Evolutionary conservation across 257 asterid genomes (phyloP), one percentile per base, ranked within the genome.

Genomic region (Primulina tabacum): DNA sequence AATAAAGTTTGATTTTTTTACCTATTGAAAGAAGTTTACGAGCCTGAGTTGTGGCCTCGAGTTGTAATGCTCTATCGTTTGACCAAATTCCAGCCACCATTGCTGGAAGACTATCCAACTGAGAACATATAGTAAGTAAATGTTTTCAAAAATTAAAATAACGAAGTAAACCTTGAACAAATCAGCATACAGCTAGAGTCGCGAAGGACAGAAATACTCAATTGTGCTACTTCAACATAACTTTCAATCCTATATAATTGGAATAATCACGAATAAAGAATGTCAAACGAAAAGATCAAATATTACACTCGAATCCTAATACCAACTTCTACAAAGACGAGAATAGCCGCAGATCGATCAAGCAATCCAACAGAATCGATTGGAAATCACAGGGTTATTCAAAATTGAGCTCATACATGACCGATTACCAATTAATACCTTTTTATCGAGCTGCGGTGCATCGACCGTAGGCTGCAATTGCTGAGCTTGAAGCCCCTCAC

Each of bases 1-100:
- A 8, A 69, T 6, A 37, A 47, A 50, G 6, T 57, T 62, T 28
- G 57, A 64, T 3, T 14, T 21, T 24, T 9, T 33, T 72, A 78
- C 98, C 98, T 73, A 92, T 92, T 21, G 98, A 92, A 59, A 92
- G 98, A 74, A 92, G 88, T 85, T 92, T 92, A 60, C 98, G 90
- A 75, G 90, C 90, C 81, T 92, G 96, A 57, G 98, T 92, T 33
- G 97, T 89, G 67, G 87, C 87, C 77, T 92, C 98, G 14, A 92
- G 88, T 71, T 89, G 96, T 78, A 81, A 77, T 24, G 65, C 76
- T 66, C 77, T 79, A 67, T 92, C 98, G 73, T 72, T 81, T 4
- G 98, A 89, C 89, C 89, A 84, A 65, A 89, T 85, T 16, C 95
- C 97, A 69, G 86, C 83, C 26, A 89, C 82, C 92, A 92, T 78